Conservation (phyloP, 2,329 filamentous ascomycete species). For the Plectosphaerella cucumerina region DNA sequence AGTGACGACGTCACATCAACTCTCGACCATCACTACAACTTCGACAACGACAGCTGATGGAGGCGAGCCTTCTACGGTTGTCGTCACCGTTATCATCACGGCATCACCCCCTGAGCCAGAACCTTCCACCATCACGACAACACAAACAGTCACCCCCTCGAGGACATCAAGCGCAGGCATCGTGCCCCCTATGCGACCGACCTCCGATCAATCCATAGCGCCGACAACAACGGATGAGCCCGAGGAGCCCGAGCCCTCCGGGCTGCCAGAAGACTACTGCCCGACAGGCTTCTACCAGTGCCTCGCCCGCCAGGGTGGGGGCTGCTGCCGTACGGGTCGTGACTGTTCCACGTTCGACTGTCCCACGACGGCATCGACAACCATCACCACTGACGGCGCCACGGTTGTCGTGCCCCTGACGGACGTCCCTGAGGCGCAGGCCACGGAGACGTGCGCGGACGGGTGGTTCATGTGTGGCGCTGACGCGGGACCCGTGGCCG, state of each 20-base stretch:
- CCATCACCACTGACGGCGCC: constrained; percentile 61
- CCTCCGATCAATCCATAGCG: constrained; percentile 16
- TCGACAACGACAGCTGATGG: constrained; percentile 28
- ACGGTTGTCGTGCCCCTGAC: constrained; percentile 65
- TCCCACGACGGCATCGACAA: constrained; percentile 55
- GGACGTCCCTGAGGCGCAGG: constrained; percentile 37
- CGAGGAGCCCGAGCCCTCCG: constrained; percentile 24
- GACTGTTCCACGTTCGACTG: constrained; percentile 82
- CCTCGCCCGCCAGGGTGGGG: constrained; percentile 74
- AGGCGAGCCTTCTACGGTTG: constrained; percentile 32
- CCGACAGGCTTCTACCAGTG: constrained; percentile 93
- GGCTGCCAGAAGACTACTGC: constrained; percentile 49
- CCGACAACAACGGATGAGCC: constrained; percentile 30
- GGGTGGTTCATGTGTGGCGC: constrained; percentile 74
- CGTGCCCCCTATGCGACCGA: constrained; percentile 44
- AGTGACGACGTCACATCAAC: constrained; percentile 16
- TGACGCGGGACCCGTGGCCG: constrained; percentile 58
- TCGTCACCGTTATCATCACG: constrained; percentile 36
- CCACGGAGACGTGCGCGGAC: constrained; percentile 56
- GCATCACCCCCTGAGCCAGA: constrained; percentile 24
- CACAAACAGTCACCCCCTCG: constrained; percentile 26
- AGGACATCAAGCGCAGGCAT: constrained; percentile 34
- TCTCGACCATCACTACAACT: constrained; percentile 33
- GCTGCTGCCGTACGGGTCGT: constrained; percentile 82
- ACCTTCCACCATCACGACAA: constrained; percentile 32